Evolutionary conservation across 139 green algal genomes (phyloP), one percentile per base, ranked within the genome.

Genomic region (Coelastrella sp.): DNA sequence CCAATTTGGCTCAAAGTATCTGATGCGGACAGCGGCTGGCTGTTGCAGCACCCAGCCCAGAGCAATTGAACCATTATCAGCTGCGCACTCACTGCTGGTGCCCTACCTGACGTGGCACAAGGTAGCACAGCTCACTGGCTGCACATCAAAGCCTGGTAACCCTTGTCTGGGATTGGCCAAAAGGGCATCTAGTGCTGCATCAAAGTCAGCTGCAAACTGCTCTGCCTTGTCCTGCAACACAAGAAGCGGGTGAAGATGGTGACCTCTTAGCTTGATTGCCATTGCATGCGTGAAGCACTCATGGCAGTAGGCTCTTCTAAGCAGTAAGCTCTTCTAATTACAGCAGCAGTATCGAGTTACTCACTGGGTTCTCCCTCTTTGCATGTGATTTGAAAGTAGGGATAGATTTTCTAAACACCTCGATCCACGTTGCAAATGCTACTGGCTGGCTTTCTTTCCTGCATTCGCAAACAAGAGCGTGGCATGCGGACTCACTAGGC

Each of bases 351-450:
- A 70, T 70, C 63, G 5, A 7, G 5, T 12, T 15, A 76, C 68
- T 76, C 68, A 76, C 68, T 27, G 68, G 68, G 27, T 25, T 82
- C n/a, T 82, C 61, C 9, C 20, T 66, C 5, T 10, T 5, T n/a
- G 80, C 79, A 78, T 81, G 78, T 8, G 61, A 17, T 15, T 66
- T 76, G 87, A 96, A 97, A 10, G 80, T 92, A 10, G 92, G 87
- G 27, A 96, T 95, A 79, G 78, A 93, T 19, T 95, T 90, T n/a
- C 94, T 85, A 82, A 97, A 97, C 1, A 97, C 94, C 56, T 96
- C 88, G 4, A 97, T 91, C 95, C 95, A 97, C 14, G 56, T 70
- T 10, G 56, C 35, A 57, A 84, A 84, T 9, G 60, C 49, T n/a
- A 90, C 85, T 20, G 85, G 85, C 11, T 63, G 59, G 12, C 19